Percentiles rank a stretch among this genome's conserved stretches.
Evolutionary conservation across 352 stramenopile genomes (phyloP).

Genomic region (Phytophthora ramorum): DNA sequence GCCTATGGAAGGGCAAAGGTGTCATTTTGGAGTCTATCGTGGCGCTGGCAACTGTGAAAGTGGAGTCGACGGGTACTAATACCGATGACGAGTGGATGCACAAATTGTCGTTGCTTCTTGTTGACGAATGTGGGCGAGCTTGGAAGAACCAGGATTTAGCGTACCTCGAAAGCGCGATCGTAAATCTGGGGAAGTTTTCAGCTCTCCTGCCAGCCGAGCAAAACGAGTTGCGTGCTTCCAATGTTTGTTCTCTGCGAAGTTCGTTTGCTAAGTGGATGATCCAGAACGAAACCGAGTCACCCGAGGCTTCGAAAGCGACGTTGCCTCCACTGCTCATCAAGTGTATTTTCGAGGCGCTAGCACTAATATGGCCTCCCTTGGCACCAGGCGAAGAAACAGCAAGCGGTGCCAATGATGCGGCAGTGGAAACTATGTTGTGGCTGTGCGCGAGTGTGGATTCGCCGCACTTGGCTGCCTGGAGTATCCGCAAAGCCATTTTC

Average conservation of each 20-base stretch:
- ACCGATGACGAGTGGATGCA: conserved; percentile 28
- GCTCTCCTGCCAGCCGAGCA: conserved; percentile 36
- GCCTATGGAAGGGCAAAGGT: conserved; percentile 81
- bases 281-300: conserved; percentile 12
- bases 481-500: conserved; percentile 69
- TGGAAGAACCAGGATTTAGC: conserved; percentile 68
- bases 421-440: conserved; percentile 53
- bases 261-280: conserved; percentile 51
- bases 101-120: conserved; percentile 47
- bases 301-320: conserved; percentile 6
- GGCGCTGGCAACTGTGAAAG: conserved; percentile 44
- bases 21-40: conserved; percentile 78
- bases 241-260: conserved; percentile 43
- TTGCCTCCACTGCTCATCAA: conserved; percentile 77
- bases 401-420: conserved; percentile 1
- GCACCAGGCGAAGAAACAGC: neutral
- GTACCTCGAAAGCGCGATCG: conserved; percentile 75
- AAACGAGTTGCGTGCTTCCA: conserved; percentile 38
- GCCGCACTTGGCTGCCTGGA: conserved; percentile 66
- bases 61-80: conserved; percentile 9
- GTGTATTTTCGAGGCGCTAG: conserved; percentile 73
- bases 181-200: conserved; percentile 59
- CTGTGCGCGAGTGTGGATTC: conserved; percentile 48
- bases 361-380: conserved; percentile 50
- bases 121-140: conserved; percentile 68